Evolutionary conservation across 2,329 filamentous ascomycete genomes (phyloP).

Genomic region (Microdochium trichocladiopsis): DNA sequence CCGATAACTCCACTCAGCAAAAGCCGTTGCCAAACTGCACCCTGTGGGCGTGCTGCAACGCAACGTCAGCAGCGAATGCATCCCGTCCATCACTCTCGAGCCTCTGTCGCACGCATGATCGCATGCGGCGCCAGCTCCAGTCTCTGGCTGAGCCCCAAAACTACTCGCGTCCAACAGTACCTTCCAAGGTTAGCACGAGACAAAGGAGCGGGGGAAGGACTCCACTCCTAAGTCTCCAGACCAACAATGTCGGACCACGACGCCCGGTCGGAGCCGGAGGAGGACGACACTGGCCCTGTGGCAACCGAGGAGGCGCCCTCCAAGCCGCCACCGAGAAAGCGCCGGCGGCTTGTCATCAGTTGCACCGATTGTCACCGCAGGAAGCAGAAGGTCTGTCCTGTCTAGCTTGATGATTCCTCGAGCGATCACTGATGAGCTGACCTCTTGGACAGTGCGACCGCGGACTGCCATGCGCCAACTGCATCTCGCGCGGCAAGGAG

Average conservation of each 20-base stretch:
- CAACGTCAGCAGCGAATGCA: too few species aligned
- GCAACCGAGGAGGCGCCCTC: not conserved
- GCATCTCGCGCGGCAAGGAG: constrained; percentile 48
- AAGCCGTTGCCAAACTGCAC: too few species aligned
- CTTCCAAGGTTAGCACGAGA: too few species aligned
- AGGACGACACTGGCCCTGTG: not conserved
- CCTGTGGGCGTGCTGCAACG: not conserved
- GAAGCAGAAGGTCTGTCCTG: constrained; percentile 46
- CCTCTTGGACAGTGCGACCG: constrained; percentile 44
- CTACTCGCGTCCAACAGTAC: too few species aligned
- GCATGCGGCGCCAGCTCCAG: too few species aligned
- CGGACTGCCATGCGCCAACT: constrained; percentile 52
- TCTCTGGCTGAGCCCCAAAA: too few species aligned
- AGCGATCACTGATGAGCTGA: too few species aligned
- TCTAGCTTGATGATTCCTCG: not conserved
- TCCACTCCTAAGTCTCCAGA: too few species aligned
- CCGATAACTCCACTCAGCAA: too few species aligned
- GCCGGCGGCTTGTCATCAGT: constrained; percentile 53
- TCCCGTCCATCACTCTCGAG: too few species aligned
- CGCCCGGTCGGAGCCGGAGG: not conserved
- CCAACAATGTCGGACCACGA: constrained; percentile 3
- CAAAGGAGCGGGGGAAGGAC: too few species aligned
- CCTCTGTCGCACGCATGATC: too few species aligned
- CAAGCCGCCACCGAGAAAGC: constrained; percentile 42
- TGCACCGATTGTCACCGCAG: constrained; percentile 58